These are phyloP conservation scores for Hondaea fermentalgiana DNA, from an alignment of 108 stramenopile genomes.

Conservation along the genomic window DNA sequence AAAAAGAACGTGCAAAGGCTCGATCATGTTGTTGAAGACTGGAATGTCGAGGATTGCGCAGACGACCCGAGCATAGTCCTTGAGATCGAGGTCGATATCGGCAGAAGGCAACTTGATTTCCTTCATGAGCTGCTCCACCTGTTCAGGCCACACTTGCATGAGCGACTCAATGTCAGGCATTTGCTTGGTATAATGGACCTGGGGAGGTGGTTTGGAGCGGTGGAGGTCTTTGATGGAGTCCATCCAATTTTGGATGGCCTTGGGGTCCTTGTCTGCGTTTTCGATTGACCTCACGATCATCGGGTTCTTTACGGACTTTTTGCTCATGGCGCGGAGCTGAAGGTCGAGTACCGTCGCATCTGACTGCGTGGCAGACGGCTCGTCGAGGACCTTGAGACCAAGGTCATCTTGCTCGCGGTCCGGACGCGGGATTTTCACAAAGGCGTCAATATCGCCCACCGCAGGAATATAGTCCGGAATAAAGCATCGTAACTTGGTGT, in stretches of 20 bases:
- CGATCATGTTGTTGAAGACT: slow-evolving; percentile 51
- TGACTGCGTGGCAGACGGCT: slow-evolving; percentile 59
- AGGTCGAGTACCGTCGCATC: slow-evolving; percentile 67
- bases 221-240: slow-evolving; percentile 61
- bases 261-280: slow-evolving; percentile 55
- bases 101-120: slow-evolving; percentile 40
- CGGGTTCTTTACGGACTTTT: slow-evolving; percentile 36
- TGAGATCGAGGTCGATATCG: slow-evolving; percentile 56
- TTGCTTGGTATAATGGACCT: slow-evolving; percentile 50
- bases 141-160: slow-evolving; percentile 66
- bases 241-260: slow-evolving; percentile 65
- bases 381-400: slow-evolving; percentile 62
- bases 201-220: slow-evolving; percentile 48
- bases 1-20: slow-evolving; percentile 55
- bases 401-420: slow-evolving; percentile 55
- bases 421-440: slow-evolving; percentile 65
- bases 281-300: slow-evolving; percentile 49
- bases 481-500: slow-evolving; percentile 64
- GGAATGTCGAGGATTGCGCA: slow-evolving; percentile 71
- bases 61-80: slow-evolving; percentile 61
- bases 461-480: slow-evolving; percentile 71
- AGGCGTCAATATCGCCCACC: slow-evolving; percentile 72
- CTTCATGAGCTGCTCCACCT: slow-evolving; percentile 51
- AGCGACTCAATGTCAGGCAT: slow-evolving; percentile 66
- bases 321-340: slow-evolving; percentile 60